Conservation (phyloP, 345 rosid genomes). For the Eucalyptus caleyi region DNA sequence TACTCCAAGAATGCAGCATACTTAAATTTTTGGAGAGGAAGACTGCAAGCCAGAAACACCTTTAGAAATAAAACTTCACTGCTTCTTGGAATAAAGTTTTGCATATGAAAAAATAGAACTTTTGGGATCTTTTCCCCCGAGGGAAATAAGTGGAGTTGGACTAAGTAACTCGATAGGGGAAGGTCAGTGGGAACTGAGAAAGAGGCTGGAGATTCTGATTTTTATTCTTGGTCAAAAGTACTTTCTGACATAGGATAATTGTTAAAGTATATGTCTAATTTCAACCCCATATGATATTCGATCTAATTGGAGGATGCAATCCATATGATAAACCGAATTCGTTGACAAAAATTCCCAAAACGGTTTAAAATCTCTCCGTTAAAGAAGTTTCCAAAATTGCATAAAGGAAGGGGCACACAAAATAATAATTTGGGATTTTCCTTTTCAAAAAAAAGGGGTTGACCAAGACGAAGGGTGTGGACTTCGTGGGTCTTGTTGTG, state of each 20-base stretch:
- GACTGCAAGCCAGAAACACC: background rate
- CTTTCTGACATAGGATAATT: background rate
- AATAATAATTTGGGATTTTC: too few species aligned
- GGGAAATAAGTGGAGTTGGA: background rate
- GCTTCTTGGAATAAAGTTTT: background rate
- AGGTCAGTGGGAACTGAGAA: background rate
- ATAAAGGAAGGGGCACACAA: too few species aligned
- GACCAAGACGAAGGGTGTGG: too few species aligned
- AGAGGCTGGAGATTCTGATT: background rate
- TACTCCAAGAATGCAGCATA: conserved; percentile 28
- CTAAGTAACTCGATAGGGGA: background rate
- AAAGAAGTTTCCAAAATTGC: too few species aligned
- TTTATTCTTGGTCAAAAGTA: background rate
- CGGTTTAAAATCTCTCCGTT: too few species aligned
- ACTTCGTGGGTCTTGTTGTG: too few species aligned
- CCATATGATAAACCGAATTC: too few species aligned
- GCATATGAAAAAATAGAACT: background rate
- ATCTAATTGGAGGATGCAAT: too few species aligned
- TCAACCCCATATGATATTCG: too few species aligned
- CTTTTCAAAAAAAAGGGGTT: too few species aligned
- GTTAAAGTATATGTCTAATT: too few species aligned
- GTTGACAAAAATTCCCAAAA: too few species aligned
- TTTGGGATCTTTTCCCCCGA: background rate
- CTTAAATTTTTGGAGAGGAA: conserved; percentile 1
- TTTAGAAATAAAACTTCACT: background rate